Evolutionary conservation across 495 filamentous ascomycete species (phyloP), one percentile per base, ranked within the genome.

Genomic region (Apodospora peruviana): DNA sequence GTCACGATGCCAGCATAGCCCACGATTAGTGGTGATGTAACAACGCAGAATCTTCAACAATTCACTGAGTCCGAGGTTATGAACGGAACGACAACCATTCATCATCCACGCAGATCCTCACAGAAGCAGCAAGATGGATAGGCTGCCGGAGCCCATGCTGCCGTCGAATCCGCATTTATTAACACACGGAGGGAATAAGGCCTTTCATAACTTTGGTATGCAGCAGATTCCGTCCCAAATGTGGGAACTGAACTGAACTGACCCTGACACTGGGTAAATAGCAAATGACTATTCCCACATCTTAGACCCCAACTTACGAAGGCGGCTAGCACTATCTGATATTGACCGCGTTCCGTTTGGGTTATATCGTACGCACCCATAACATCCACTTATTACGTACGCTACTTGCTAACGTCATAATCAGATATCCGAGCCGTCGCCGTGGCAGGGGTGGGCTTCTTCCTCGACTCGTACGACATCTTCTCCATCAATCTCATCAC

Each of bases 361-460:
- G 53, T 87, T 86, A 81, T 85, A 85, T 61, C 87, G 65, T 69
- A 62, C 45, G 53, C 32, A 24, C 25, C 4, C 25, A 9, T 21
- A 50, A n/a, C n/a, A 23, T 22, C 20, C 23, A 38, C 18, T 17
- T 40, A 10, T 17, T 4, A 10, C 5, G 5, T 11, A 5, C 38
- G 7, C 5, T 19, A 18, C 38, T 19, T n/a, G n/a, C n/a, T n/a
- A n/a, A n/a, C n/a, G n/a, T n/a, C n/a, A n/a, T n/a, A n/a, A 23
- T 22, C 18, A 55, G 47, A 52, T 36, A 54, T 84, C 10, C 81
- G 85, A 24, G 86, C 86, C 37, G 72, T 86, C 20, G 69, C 88
- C 22, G 86, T 93, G 7, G 86, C 87, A n/a, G 88, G 87, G 57
- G 79, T 87, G 41, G 87, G 87, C 50, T 90, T 91, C 78, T 90